These are phyloP conservation scores for Carex scoparia DNA, from an alignment of 176 grass and related monocot species.

Conservation along the genomic window DNA sequence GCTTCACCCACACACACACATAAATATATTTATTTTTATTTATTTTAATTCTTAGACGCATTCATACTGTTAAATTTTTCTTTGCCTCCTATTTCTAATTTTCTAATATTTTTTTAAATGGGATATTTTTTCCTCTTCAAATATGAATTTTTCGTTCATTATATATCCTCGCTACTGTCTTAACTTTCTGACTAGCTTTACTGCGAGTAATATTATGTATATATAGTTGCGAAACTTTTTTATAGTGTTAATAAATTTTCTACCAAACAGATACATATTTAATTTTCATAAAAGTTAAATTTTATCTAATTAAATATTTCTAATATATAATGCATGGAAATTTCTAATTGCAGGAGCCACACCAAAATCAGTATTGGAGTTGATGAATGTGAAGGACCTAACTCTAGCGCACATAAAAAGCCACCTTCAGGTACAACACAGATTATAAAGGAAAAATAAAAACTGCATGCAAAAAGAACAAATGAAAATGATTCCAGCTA, in stretches of 20 bases:
- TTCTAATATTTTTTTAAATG: not conserved
- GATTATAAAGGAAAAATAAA: not conserved
- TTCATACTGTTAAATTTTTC: not conserved
- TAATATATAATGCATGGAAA: not conserved
- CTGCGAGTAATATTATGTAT: not conserved
- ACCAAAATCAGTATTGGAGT: slow-evolving; percentile 94
- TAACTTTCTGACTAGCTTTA: not conserved
- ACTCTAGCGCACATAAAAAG: slow-evolving; percentile 99
- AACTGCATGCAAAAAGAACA: slow-evolving; percentile 17
- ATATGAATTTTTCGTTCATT: not conserved
- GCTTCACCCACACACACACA: too few species aligned
- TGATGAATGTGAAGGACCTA: slow-evolving; percentile 99
- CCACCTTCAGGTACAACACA: slow-evolving; percentile 71
- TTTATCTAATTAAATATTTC: not conserved
- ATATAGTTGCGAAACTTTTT: not conserved
- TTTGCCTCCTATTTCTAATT: not conserved
- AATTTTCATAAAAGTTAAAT: not conserved
- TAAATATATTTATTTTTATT: not conserved
- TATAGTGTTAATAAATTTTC: not conserved
- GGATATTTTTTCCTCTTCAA: not conserved
- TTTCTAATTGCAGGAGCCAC: slow-evolving; percentile 65
- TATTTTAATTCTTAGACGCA: not conserved
- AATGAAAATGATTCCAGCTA: slow-evolving; percentile 16
- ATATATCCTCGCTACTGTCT: not conserved
- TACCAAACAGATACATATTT: not conserved